Base-by-base conservation (phyloP, 345 rosid genomes). In the Arabis hirsuta region DNA sequence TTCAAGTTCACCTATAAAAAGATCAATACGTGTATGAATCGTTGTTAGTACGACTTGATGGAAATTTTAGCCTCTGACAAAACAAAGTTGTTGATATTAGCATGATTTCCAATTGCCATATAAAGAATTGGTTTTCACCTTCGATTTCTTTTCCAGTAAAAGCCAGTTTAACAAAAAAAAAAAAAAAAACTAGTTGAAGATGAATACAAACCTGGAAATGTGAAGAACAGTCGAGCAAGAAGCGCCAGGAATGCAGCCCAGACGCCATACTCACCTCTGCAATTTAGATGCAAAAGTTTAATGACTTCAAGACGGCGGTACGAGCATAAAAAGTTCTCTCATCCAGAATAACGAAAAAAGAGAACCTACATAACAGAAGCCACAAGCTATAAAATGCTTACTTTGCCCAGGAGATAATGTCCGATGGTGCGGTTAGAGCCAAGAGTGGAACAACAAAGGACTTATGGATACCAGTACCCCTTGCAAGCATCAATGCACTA, bases 181-280 rank as follows among this genome's bases (percentile, higher is more conserved):
- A 8, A 57, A 7, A 5, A 64, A 26, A 39, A 9, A 41, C 20
- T 54, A 32, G 29, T 45, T 24, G 64, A 51, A 55, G 46, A 47
- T 45, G 39, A 72, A 56, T 59, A 71, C 57, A 26, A 80, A 91
- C 99, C 99, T 55, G 99, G 97, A 58, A 91, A 80, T 57, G 79
- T 45, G 81, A 88, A 95, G 85, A 95, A 89, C 11, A 91, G 85
- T 22, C 97, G 97, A 53, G 85, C 86, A 38, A 95, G 83, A 79
- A 95, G 89, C 5, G 88, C 90, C 47, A 91, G 43, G 75, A 95
- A 88, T 11, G 96, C 90, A 22, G 92, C 48, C 99, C 96, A 95
- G 26, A 86, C 38, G 20, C 97, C 99, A 88, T 91, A 89, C 22
- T 95, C 96, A 56, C 96, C 89, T 84, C 97, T 95, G 84, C 70